A percentile compares a stretch with the other conserved stretches of the same genome.
phyloP scores from a whole-genome alignment of 768 basidiomycete genomes.

The Ramaria rubella region DNA sequence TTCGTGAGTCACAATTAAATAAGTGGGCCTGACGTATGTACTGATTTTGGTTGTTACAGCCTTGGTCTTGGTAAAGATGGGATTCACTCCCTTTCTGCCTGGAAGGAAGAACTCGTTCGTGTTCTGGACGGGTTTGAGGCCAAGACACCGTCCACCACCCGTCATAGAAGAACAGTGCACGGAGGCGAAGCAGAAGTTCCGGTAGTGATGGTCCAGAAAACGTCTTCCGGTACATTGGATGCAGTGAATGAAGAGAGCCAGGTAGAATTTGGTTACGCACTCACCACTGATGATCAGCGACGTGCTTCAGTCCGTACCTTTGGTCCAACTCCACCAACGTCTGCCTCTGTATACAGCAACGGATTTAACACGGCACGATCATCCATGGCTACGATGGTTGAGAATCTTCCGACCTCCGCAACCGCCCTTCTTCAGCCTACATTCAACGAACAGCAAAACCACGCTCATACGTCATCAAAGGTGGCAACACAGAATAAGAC shows the following conservation, averaged over 20 bases:
- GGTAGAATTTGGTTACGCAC: conserved; percentile 4
- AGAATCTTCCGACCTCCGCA: conserved; percentile 27
- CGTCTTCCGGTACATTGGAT: conserved; percentile 24
- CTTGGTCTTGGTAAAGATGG: conserved; percentile 58
- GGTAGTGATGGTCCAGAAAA: not conserved
- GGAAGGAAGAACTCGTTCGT: conserved; percentile 48
- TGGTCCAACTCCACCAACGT: conserved; percentile 4
- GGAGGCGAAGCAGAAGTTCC: not conserved
- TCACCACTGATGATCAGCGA: not conserved
- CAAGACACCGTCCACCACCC: conserved; percentile 3
- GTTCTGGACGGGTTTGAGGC: conserved; percentile 33
- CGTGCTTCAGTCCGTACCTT: not conserved
- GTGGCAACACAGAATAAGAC: conserved; percentile 5
- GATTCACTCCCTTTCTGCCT: conserved; percentile 41
- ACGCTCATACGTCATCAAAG: conserved; percentile 27
- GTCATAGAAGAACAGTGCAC: not conserved
- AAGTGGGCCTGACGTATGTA: too few relatives aligned
- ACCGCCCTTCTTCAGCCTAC: not conserved
- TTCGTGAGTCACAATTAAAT: conserved; percentile 45
- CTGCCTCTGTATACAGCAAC: conserved; percentile 9
- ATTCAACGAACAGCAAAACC: conserved; percentile 6
- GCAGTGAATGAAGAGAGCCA: conserved; percentile 33
- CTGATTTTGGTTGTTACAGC: conserved; percentile 28
- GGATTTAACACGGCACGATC: conserved; percentile 44
- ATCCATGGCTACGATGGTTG: conserved; percentile 40